A percentile compares a stretch with the other conserved stretches of the same genome.
These are phyloP conservation scores for Symbiodinium natans DNA, from an alignment of 73 alveolate species.

Conservation along the genomic window DNA sequence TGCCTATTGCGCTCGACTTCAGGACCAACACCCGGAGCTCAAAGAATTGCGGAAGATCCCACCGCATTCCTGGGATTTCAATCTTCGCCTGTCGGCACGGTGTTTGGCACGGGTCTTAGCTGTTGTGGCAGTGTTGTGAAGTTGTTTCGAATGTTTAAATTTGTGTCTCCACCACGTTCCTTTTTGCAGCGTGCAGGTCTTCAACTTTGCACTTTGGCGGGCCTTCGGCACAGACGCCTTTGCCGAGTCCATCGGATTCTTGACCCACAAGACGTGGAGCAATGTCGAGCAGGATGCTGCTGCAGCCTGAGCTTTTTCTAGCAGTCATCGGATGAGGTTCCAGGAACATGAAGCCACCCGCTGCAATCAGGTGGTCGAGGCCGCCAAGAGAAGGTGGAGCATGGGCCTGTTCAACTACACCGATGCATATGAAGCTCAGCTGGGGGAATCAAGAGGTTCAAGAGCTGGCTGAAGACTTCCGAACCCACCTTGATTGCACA, in stretches of 20 bases:
- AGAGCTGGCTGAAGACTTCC: no score
- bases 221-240: slow-evolving; percentile 11
- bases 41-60: background rate
- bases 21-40: background rate
- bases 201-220: slow-evolving; percentile 8
- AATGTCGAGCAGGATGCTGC: background rate
- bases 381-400: background rate
- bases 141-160: no score
- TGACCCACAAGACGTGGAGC: background rate
- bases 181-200: background rate
- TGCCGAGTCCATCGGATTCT: background rate
- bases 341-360: no score
- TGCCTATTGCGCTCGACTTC: no score
- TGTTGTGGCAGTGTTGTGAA: no score
- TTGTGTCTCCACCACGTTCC: no score
- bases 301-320: background rate
- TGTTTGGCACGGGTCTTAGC: background rate
- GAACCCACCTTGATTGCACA: no score
- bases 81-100: background rate
- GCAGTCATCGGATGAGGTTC: no score
- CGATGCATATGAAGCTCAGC: background rate
- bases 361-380: background rate
- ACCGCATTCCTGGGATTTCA: background rate
- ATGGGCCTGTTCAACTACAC: background rate
- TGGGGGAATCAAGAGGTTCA: background rate